Percentiles rank a stretch among this genome's conserved stretches.
These are phyloP conservation scores for Neurospora intermedia DNA, from an alignment of 495 filamentous ascomycete species.

Conservation along the genomic window DNA sequence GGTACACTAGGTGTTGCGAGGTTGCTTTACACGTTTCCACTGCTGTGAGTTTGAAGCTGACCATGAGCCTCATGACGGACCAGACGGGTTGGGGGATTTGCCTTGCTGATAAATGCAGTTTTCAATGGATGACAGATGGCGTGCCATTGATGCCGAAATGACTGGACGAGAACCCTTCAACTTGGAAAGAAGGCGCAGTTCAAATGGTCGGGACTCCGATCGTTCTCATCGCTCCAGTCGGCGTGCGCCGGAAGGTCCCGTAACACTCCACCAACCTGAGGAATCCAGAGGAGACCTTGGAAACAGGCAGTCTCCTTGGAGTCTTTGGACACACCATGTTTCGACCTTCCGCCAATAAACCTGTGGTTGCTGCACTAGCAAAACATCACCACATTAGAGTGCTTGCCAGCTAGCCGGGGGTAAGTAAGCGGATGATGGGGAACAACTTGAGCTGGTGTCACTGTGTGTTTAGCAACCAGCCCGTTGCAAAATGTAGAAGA, in stretches of 20 bases:
- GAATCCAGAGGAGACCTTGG: background rate
- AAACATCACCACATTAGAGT: background rate
- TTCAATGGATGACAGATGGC: background rate
- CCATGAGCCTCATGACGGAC: background rate
- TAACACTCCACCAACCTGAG: slow-evolving; percentile 1
- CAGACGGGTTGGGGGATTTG: background rate
- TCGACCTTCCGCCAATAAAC: background rate
- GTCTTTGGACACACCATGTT: background rate
- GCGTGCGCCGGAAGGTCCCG: slow-evolving; percentile 7
- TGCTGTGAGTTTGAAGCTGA: background rate
- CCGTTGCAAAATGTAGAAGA: background rate
- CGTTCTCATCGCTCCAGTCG: background rate
- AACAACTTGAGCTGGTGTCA: background rate
- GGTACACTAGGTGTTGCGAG: background rate
- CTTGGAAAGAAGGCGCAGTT: background rate
- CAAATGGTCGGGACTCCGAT: background rate
- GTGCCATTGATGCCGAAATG: background rate
- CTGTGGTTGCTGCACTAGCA: background rate
- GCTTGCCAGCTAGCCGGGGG: background rate
- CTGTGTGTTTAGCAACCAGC: background rate
- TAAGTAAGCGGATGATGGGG: background rate
- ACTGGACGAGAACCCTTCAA: background rate
- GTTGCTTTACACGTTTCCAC: background rate
- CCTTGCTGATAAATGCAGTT: background rate
- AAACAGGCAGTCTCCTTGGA: background rate